These are phyloP conservation scores for Cyclocybe aegerita DNA, from an alignment of 768 basidiomycete genomes.

Conservation along the genomic window DNA sequence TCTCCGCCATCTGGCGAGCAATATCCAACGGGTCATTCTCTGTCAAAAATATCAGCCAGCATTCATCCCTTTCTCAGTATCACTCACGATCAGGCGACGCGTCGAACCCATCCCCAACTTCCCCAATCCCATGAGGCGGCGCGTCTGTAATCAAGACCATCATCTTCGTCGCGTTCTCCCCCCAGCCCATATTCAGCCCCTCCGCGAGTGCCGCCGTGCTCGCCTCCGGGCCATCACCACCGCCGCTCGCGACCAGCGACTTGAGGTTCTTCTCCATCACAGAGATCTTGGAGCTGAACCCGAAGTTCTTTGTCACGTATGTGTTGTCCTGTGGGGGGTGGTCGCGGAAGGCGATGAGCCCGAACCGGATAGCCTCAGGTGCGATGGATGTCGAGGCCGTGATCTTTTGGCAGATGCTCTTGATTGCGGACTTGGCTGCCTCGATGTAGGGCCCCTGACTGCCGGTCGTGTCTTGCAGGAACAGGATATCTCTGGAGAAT, in stretches of 20 bases:
- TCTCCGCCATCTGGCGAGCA: slow-evolving; percentile 40
- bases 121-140: slow-evolving; percentile 57
- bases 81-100: slow-evolving; percentile 20
- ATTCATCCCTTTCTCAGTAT: background rate
- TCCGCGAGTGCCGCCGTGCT: slow-evolving; percentile 48
- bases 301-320: slow-evolving; percentile 45
- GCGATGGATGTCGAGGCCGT: slow-evolving; percentile 40
- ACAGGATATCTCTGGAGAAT: slow-evolving; percentile 36
- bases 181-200: slow-evolving; percentile 46
- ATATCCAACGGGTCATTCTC: slow-evolving; percentile 24
- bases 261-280: slow-evolving; percentile 38
- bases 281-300: slow-evolving; percentile 43
- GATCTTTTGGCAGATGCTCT: slow-evolving; percentile 45
- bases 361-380: slow-evolving; percentile 42
- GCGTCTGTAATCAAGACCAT: slow-evolving; percentile 55
- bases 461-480: slow-evolving; percentile 48
- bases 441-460: slow-evolving; percentile 35
- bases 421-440: slow-evolving; percentile 42
- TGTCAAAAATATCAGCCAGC: background rate
- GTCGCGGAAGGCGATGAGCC: slow-evolving; percentile 52
- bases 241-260: slow-evolving; percentile 33
- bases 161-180: slow-evolving; percentile 45
- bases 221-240: slow-evolving; percentile 56
- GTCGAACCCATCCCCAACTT: slow-evolving; percentile 42
- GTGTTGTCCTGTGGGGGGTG: slow-evolving; percentile 50